These are phyloP conservation scores for Podila verticillata DNA, from an alignment of 192 early-diverging fungal genomes.

Conservation along the genomic window DNA sequence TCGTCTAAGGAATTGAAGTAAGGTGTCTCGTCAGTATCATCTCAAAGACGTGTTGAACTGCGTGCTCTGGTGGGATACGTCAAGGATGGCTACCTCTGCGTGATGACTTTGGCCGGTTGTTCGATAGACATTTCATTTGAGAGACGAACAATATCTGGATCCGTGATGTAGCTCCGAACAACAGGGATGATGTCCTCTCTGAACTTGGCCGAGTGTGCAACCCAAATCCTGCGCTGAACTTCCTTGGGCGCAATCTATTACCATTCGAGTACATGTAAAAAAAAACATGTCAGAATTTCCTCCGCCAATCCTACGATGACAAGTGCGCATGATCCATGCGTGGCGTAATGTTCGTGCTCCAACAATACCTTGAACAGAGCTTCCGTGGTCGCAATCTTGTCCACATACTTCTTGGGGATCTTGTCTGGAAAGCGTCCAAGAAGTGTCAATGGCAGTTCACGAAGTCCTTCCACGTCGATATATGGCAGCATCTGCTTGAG, in stretches of 20 bases:
- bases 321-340: background rate
- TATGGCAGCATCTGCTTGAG: conserved; percentile 59
- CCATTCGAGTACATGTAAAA: background rate
- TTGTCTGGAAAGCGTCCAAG: conserved; percentile 55
- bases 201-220: conserved; percentile 43
- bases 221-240: conserved; percentile 45
- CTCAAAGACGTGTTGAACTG: background rate
- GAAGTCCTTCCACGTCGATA: conserved; percentile 57
- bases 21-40: background rate
- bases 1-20: conserved; percentile 17
- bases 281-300: background rate
- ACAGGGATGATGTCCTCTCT: conserved; percentile 43
- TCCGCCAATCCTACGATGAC: too few relatives aligned
- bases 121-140: conserved; percentile 47
- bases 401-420: conserved; percentile 51
- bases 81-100: conserved; percentile 19
- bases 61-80: too few relatives aligned
- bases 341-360: background rate
- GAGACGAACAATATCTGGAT: conserved; percentile 41
- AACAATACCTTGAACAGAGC: conserved; percentile 53
- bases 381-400: conserved; percentile 54
- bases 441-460: conserved; percentile 61
- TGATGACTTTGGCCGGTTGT: conserved; percentile 35
- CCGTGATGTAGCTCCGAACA: conserved; percentile 30
- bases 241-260: conserved; percentile 44